phyloP scores from a whole-genome alignment of 768 basidiomycete species.

The Termitomyces sp. region DNA sequence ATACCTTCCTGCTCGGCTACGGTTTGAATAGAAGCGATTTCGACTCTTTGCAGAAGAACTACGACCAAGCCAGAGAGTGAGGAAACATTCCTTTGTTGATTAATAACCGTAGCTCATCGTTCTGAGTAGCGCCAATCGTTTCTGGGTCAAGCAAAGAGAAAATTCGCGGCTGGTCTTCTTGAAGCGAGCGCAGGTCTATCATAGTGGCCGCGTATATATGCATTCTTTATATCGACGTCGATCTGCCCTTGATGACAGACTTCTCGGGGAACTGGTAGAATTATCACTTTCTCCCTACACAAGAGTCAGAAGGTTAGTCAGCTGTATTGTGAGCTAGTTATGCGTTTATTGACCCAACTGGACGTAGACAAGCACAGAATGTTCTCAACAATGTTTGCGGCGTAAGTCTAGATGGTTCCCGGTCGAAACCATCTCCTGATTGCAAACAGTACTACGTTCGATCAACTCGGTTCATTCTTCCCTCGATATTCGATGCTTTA shows the following conservation, averaged over 20 bases:
- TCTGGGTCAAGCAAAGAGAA: slow-evolving; percentile 66
- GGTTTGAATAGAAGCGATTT: slow-evolving; percentile 55
- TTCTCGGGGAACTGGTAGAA: slow-evolving; percentile 64
- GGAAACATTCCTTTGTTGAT: slow-evolving; percentile 11
- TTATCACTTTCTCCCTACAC: slow-evolving; percentile 78
- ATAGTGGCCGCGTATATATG: slow-evolving; percentile 70
- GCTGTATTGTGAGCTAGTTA: background rate
- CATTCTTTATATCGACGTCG: slow-evolving; percentile 70
- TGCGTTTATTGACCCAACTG: background rate
- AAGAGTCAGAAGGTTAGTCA: slow-evolving; percentile 57
- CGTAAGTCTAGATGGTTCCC: slow-evolving; percentile 32
- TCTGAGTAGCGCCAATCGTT: slow-evolving; percentile 48
- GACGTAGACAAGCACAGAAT: slow-evolving; percentile 63
- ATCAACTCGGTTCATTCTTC: slow-evolving; percentile 61
- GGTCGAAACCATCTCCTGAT: slow-evolving; percentile 4
- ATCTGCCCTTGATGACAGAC: slow-evolving; percentile 64
- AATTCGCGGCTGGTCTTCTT: slow-evolving; percentile 71
- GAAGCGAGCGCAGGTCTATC: slow-evolving; percentile 76
- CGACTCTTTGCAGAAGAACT: slow-evolving; percentile 61
- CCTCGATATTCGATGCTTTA: slow-evolving; percentile 55
- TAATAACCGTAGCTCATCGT: background rate
- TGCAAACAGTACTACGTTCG: slow-evolving; percentile 56
- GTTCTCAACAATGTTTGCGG: slow-evolving; percentile 59
- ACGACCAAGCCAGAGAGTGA: slow-evolving; percentile 56
- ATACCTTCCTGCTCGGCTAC: slow-evolving; percentile 70